Percentiles rank a stretch among this genome's conserved stretches.
These are phyloP conservation scores for Leucogyrophana mollusca DNA, from an alignment of 768 basidiomycete genomes.

Conservation along the genomic window DNA sequence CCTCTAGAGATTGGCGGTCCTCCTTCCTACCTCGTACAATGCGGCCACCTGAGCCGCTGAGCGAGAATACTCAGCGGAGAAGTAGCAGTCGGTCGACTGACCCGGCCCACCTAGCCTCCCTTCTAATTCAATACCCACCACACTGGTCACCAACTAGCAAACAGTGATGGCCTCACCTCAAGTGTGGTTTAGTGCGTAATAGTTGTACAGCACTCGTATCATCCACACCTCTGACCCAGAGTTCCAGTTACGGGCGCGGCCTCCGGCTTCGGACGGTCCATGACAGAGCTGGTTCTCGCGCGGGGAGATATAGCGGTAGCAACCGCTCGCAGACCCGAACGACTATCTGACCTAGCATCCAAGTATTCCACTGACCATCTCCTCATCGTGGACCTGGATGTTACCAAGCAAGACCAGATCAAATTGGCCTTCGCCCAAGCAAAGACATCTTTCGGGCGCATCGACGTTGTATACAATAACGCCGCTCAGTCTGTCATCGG, in stretches of 20 bases:
- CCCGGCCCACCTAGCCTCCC: too few species aligned
- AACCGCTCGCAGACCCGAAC: conserved; percentile 22
- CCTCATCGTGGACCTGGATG: conserved; percentile 27
- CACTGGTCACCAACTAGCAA: too few species aligned
- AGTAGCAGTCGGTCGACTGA: too few species aligned
- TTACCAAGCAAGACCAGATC: conserved; percentile 19
- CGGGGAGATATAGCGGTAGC: conserved; percentile 27
- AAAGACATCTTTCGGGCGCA: conserved; percentile 23
- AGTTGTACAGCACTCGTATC: too few species aligned
- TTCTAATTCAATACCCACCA: too few species aligned
- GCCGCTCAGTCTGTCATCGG: conserved; percentile 21
- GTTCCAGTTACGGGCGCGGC: conserved; percentile 41
- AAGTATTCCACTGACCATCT: conserved; percentile 19
- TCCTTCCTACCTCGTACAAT: too few species aligned
- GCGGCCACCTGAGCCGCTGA: too few species aligned
- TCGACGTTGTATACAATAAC: conserved; percentile 35
- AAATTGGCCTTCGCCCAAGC: conserved; percentile 16
- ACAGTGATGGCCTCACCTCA: too few species aligned
- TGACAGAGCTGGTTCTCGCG: conserved; percentile 23
- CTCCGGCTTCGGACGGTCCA: conserved; percentile 35
- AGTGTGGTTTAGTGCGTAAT: too few species aligned
- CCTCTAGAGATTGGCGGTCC: too few species aligned
- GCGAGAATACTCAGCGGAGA: too few species aligned
- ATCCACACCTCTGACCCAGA: too few species aligned
- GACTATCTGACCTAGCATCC: conserved; percentile 15